phyloP scores from a whole-genome alignment of 73 alveolate genomes.

The Tetrahymena borealis region DNA sequence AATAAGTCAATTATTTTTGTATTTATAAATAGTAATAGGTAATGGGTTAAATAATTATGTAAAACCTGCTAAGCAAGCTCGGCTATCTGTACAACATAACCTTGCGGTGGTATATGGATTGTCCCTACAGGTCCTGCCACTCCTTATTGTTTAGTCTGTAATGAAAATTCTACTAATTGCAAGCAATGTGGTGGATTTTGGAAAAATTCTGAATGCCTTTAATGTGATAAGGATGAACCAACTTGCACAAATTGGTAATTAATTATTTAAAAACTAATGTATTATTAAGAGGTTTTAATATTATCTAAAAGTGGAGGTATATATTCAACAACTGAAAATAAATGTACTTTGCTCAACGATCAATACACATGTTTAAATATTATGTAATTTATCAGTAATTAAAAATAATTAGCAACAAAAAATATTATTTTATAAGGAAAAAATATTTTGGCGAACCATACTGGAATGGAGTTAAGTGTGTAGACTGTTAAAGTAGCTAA shows the following conservation, averaged over 20 bases:
- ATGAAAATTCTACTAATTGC: neutral
- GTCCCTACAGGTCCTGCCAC: neutral
- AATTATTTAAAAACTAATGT: neutral
- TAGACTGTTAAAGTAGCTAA: neutral
- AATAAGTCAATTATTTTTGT: neutral
- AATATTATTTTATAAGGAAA: too few species aligned
- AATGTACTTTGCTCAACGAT: too few species aligned
- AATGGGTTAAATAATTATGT: neutral
- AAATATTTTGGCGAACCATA: neutral
- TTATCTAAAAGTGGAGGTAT: too few species aligned
- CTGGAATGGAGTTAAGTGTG: neutral
- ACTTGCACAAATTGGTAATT: neutral
- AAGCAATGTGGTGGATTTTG: neutral
- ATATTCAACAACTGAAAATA: too few species aligned
- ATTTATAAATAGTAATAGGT: neutral
- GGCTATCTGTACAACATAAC: neutral
- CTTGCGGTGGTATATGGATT: neutral
- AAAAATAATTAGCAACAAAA: too few species aligned
- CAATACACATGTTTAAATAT: too few species aligned
- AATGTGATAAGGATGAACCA: neutral
- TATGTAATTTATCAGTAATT: too few species aligned
- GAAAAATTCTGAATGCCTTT: neutral
- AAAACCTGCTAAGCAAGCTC: neutral
- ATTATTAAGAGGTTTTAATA: too few species aligned
- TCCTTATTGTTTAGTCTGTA: neutral